Conservation (phyloP, 805 yeast species). For the Suhomyces faveliae region DNA sequence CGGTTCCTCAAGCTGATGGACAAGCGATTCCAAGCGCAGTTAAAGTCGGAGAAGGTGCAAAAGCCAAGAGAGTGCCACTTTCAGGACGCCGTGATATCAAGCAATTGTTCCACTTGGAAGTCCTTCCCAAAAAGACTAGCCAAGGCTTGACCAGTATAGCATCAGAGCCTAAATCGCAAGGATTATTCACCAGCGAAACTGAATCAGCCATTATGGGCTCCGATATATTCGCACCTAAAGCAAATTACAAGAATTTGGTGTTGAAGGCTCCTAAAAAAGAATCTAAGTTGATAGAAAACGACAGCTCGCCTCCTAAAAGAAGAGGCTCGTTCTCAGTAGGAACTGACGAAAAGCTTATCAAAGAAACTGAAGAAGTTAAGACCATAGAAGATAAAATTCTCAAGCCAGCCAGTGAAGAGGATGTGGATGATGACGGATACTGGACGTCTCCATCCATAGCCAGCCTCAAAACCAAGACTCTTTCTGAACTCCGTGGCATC, state of each 20-base stretch:
- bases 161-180: not conserved
- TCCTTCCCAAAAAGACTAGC: constrained; percentile 17
- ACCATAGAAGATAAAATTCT: not conserved
- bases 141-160: no score
- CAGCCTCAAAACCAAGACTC: constrained; percentile 56
- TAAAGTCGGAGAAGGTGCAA: constrained; percentile 24
- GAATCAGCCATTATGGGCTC: constrained; percentile 69
- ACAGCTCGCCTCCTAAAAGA: not conserved
- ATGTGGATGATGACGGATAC: constrained; percentile 71
- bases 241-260: constrained; percentile 51
- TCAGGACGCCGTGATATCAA: constrained; percentile 57
- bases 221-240: constrained; percentile 67
- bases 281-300: constrained; percentile 7
- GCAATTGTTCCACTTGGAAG: constrained; percentile 44
- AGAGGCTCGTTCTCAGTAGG: constrained; percentile 5
- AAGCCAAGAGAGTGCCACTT: constrained; percentile 58
- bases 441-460: constrained; percentile 81
- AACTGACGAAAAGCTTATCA: not conserved
- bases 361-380: not conserved
- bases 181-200: constrained; percentile 39
- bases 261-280: constrained; percentile 43
- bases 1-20: constrained; percentile 33
- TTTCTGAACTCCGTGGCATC: constrained; percentile 64
- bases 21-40: constrained; percentile 33
- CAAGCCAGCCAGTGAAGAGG: constrained; percentile 29